phyloP scores from a whole-genome alignment of 2,329 filamentous ascomycete genomes.

The Microsporum ferrugineum region DNA sequence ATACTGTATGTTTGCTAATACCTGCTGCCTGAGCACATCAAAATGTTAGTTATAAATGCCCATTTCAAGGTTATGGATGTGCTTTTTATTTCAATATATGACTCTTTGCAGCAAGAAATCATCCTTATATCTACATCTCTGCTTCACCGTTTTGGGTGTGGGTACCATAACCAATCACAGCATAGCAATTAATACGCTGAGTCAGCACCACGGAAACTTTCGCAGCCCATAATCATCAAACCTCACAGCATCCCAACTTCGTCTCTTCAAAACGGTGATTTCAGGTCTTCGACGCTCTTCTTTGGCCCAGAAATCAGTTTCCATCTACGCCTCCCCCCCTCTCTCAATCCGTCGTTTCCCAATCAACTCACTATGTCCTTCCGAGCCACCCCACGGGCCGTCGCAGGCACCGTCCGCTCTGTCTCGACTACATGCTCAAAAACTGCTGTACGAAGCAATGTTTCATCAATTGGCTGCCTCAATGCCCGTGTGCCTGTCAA shows the following conservation, averaged over 20 bases:
- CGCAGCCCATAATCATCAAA: constrained; percentile 2
- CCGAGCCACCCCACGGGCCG: constrained; percentile 36
- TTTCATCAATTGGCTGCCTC: constrained; percentile 21
- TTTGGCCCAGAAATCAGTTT: constrained; percentile 1
- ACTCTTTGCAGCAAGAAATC: background rate
- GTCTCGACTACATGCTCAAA: constrained; percentile 14
- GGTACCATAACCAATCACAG: background rate
- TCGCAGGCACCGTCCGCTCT: constrained; percentile 27
- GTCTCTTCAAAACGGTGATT: background rate
- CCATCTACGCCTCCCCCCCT: constrained; percentile 19
- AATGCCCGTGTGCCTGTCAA: constrained; percentile 25
- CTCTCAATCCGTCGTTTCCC: constrained; percentile 9
- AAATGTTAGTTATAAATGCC: background rate
- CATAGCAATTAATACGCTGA: background rate
- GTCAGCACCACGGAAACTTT: constrained; percentile 7
- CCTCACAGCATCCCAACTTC: constrained; percentile 7
- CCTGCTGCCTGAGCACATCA: background rate
- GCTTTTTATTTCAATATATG: no score
- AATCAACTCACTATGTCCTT: constrained; percentile 33
- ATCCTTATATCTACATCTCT: background rate
- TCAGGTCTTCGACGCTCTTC: background rate
- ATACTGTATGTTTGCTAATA: background rate
- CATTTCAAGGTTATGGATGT: no score
- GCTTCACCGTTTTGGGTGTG: background rate
- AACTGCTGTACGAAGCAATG: background rate